Percentiles rank a stretch among this genome's conserved stretches.
Evolutionary conservation across 2,329 filamentous ascomycete species (phyloP).

Genomic region (Phoma sp.): DNA sequence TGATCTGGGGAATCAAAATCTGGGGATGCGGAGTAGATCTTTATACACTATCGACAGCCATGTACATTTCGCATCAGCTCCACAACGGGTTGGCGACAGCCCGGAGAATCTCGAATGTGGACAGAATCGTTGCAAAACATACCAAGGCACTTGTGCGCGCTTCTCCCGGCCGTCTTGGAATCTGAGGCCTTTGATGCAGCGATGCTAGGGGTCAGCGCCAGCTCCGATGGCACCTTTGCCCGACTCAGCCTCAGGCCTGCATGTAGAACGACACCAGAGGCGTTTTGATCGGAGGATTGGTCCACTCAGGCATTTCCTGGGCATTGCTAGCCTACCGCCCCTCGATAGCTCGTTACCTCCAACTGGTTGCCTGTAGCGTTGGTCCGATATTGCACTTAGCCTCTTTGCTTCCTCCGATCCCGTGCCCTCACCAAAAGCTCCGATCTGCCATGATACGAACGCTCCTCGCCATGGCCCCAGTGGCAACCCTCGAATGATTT

Average conservation of each 20-base stretch:
- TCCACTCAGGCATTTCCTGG: constrained; percentile 22
- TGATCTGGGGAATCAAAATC: constrained; percentile 35
- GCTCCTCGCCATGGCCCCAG: not conserved
- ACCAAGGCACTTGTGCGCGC: constrained; percentile 32
- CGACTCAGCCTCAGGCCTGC: constrained; percentile 15
- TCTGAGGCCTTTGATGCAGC: constrained; percentile 19
- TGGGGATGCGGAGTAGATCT: constrained; percentile 24
- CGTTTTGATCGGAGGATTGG: constrained; percentile 13
- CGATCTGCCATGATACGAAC: constrained; percentile 2
- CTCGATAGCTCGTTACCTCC: constrained; percentile 2
- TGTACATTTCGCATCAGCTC: constrained; percentile 8
- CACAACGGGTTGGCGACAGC: constrained; percentile 7
- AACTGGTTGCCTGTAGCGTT: constrained; percentile 3
- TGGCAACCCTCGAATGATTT: not conserved
- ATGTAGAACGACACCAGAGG: constrained; percentile 16
- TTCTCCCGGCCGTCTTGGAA: constrained; percentile 32
- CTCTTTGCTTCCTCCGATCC: constrained; percentile 11
- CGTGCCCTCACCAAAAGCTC: constrained; percentile 1
- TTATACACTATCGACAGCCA: constrained; percentile 22
- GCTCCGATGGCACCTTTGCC: constrained; percentile 19
- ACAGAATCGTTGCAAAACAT: constrained; percentile 20
- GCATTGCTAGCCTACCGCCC: constrained; percentile 16
- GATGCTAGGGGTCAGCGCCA: constrained; percentile 14
- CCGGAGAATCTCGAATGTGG: constrained; percentile 22
- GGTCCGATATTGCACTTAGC: constrained; percentile 12